Evolutionary conservation across 768 basidiomycete species (phyloP).

Genomic region (Suillus brevipes): DNA sequence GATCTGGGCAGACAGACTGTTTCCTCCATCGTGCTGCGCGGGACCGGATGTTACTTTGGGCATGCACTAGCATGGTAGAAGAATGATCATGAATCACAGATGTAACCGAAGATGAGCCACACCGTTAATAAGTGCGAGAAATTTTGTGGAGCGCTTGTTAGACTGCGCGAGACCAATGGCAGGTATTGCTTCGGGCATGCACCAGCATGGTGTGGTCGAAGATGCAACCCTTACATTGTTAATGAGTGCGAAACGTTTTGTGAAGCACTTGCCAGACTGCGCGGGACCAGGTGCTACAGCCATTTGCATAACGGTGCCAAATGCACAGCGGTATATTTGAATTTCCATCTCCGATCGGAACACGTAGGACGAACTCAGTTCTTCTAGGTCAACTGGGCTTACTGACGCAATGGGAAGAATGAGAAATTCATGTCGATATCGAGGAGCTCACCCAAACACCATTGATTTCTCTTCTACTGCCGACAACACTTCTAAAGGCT

Average conservation of each 20-base stretch:
- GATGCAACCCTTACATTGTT: constrained; percentile 24
- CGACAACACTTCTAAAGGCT: constrained; percentile 26
- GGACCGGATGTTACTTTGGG: constrained; percentile 56
- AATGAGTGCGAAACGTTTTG: constrained; percentile 34
- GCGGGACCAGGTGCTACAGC: too few species aligned
- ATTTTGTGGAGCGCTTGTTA: too few species aligned
- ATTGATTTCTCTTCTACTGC: background rate
- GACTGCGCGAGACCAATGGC: constrained; percentile 54
- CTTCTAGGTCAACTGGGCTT: too few species aligned
- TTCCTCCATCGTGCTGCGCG: constrained; percentile 56
- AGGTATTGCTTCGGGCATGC: constrained; percentile 40
- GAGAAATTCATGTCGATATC: background rate
- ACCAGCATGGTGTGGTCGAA: constrained; percentile 25
- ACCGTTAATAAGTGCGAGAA: too few species aligned
- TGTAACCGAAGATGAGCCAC: too few species aligned
- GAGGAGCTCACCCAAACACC: background rate
- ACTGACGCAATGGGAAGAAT: too few species aligned
- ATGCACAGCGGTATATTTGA: too few species aligned
- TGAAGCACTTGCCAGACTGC: constrained; percentile 22
- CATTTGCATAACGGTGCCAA: too few species aligned
- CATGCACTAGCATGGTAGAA: constrained; percentile 27
- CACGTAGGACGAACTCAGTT: too few species aligned
- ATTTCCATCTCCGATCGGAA: too few species aligned
- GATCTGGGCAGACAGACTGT: background rate
- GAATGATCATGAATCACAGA: constrained; percentile 5